Evolutionary conservation across 768 basidiomycete genomes (phyloP).

Genomic region (Trametes cubensis): DNA sequence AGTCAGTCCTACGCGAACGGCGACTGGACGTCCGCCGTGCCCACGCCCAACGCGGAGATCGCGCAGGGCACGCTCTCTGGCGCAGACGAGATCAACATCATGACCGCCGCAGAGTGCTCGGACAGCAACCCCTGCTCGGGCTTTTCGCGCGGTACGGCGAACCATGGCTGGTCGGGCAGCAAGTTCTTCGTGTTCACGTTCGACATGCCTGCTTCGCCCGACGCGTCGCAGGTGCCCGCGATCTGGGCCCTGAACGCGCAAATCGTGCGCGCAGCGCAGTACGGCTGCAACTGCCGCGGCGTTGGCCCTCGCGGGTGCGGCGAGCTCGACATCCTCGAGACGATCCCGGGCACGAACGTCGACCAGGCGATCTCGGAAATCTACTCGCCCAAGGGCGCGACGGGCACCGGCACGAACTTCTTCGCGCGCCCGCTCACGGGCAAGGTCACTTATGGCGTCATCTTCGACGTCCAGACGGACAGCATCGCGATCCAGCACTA

Average conservation of each 20-base stretch:
- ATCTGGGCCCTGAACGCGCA: slow-evolving; percentile 36
- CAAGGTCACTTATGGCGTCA: slow-evolving; percentile 25
- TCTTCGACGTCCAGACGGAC: slow-evolving; percentile 35
- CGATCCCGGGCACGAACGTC: slow-evolving; percentile 25
- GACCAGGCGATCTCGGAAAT: slow-evolving; percentile 34
- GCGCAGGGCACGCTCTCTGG: slow-evolving; percentile 21
- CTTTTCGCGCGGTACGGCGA: slow-evolving; percentile 35
- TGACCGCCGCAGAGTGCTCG: slow-evolving; percentile 29
- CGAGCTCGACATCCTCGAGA: slow-evolving; percentile 36
- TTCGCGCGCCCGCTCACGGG: slow-evolving; percentile 30
- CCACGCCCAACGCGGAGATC: slow-evolving; percentile 29
- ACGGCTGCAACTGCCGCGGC: slow-evolving; percentile 39
- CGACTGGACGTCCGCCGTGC: slow-evolving; percentile 28
- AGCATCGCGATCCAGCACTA: slow-evolving; percentile 30
- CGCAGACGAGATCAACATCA: slow-evolving; percentile 30
- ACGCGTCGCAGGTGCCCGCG: slow-evolving; percentile 29
- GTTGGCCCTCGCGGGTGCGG: slow-evolving; percentile 31
- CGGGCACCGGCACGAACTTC: slow-evolving; percentile 29
- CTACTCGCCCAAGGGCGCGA: slow-evolving; percentile 37
- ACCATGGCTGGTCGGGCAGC: slow-evolving; percentile 33
- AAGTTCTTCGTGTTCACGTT: slow-evolving; percentile 35
- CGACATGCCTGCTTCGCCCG: slow-evolving; percentile 31
- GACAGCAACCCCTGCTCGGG: slow-evolving; percentile 26
- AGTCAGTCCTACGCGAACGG: slow-evolving; percentile 36
- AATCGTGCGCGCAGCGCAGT: slow-evolving; percentile 34